A percentile compares a stretch with the other conserved stretches of the same genome.
Evolutionary conservation across 768 basidiomycete genomes (phyloP).

Genomic region (Zangia roseola): DNA sequence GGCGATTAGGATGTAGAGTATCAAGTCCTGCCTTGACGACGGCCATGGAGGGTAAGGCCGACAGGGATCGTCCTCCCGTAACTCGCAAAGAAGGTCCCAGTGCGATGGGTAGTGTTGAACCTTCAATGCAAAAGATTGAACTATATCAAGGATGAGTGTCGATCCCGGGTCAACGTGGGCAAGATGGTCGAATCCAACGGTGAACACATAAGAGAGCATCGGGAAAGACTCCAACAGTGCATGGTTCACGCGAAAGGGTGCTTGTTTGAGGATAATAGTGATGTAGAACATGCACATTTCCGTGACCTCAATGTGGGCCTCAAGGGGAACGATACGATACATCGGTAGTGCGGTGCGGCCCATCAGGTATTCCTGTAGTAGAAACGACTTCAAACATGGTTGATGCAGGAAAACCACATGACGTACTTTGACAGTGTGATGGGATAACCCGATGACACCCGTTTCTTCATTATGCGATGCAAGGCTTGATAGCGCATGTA

Average conservation of each 20-base stretch:
- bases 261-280: background rate
- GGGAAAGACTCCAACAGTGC: background rate
- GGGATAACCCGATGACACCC: background rate
- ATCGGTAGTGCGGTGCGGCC: background rate
- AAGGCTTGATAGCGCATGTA: background rate
- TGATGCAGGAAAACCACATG: too few species aligned
- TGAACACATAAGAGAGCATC: background rate
- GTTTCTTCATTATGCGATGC: background rate
- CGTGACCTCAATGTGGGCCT: background rate
- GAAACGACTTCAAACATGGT: background rate
- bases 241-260: too few species aligned
- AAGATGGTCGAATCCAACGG: background rate
- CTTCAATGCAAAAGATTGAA: background rate
- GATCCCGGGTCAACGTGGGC: background rate
- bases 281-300: background rate
- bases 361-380: conserved; percentile 4
- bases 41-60: too few species aligned
- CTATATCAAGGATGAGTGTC: background rate
- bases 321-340: background rate
- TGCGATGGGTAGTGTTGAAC: background rate
- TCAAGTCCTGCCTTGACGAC: background rate
- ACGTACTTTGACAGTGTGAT: conserved; percentile 1
- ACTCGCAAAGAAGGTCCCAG: background rate
- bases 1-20: background rate
- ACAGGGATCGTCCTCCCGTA: background rate